Percentiles rank a stretch among this genome's conserved stretches.
Evolutionary conservation across 2,329 filamentous ascomycete genomes (phyloP).

Genomic region (Fonsecaea erecta): DNA sequence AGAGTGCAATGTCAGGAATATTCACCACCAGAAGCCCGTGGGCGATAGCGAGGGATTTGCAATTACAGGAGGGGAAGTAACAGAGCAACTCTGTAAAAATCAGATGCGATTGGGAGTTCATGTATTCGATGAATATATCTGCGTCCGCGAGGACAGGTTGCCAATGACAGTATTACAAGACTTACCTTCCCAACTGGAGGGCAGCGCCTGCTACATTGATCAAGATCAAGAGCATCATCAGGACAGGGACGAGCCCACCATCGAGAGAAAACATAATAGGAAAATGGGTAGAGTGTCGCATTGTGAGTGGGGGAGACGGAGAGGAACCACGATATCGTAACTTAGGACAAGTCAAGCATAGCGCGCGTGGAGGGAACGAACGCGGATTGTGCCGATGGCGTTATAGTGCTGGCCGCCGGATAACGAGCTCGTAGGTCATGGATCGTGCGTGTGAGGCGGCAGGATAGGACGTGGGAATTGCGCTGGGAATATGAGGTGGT

Average conservation of each 20-base stretch:
- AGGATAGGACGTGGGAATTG: not conserved
- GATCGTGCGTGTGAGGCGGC: constrained; percentile 4
- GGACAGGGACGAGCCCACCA: not conserved
- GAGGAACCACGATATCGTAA: too few relatives aligned
- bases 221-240: constrained; percentile 2
- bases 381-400: not conserved
- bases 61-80: not conserved
- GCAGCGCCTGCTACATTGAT: not conserved
- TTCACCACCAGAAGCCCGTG: not conserved
- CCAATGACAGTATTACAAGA: not conserved
- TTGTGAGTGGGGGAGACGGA: not conserved
- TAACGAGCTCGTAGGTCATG: constrained; percentile 1
- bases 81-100: not conserved
- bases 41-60: not conserved
- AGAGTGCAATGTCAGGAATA: not conserved
- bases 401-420: not conserved
- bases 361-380: not conserved
- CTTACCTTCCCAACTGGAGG: constrained; percentile 5
- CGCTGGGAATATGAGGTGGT: not conserved
- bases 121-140: constrained; percentile 13
- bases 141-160: constrained; percentile 7
- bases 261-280: not conserved
- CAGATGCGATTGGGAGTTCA: not conserved
- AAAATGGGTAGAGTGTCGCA: not conserved
- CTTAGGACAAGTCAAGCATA: not conserved